Conservation (phyloP, 768 basidiomycete species). For the Amanita pseudoporphyria region DNA sequence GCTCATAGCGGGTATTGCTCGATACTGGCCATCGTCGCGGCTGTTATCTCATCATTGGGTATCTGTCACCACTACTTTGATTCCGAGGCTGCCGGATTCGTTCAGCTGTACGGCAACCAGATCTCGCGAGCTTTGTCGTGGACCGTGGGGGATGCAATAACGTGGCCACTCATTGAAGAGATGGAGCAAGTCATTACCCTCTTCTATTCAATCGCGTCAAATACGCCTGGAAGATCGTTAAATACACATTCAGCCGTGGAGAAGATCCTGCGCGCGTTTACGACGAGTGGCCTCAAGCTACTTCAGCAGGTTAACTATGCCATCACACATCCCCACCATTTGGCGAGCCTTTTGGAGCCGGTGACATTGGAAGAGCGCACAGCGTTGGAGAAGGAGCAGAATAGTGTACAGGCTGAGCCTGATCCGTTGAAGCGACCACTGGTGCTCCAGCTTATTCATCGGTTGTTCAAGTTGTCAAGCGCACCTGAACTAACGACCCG, state of each 20-base stretch:
- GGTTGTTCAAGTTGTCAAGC: constrained; percentile 61
- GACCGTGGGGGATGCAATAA: no score
- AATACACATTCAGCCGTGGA: no score
- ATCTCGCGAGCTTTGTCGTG: no score
- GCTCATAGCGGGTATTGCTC: constrained; percentile 76
- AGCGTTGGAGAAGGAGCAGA: constrained; percentile 57
- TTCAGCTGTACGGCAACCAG: no score
- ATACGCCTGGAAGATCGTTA: no score
- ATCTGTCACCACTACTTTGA: no score
- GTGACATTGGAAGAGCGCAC: constrained; percentile 66
- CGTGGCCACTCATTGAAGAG: no score
- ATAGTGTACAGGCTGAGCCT: constrained; percentile 21
- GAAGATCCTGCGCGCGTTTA: no score
- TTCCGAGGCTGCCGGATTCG: no score
- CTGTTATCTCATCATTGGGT: constrained; percentile 56
- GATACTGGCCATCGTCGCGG: constrained; percentile 74
- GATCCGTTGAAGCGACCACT: constrained; percentile 67
- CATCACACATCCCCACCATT: constrained; percentile 81
- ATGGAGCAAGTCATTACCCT: no score
- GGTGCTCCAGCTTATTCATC: constrained; percentile 60
- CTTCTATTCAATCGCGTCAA: no score
- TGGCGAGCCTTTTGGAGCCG: constrained; percentile 74
- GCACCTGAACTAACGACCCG: constrained; percentile 42
- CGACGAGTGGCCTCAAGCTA: no score
- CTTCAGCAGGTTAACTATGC: constrained; percentile 88